Conservation (phyloP, 352 stramenopile species). For the Phytophthora chlamydospora region DNA sequence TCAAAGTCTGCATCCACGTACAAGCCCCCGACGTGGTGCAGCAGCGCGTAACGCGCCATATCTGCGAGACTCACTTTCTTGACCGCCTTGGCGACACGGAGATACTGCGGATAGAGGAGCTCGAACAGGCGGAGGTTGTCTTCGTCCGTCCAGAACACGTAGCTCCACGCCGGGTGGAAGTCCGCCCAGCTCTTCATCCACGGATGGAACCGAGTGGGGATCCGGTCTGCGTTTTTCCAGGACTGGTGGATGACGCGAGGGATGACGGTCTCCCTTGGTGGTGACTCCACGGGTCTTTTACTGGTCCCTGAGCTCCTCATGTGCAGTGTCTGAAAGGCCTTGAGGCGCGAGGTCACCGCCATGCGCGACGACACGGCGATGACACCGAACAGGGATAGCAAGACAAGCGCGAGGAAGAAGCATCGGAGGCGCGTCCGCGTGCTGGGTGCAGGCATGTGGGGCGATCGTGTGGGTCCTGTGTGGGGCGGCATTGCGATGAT, state of each 20-base stretch:
- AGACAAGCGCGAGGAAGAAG: conserved; percentile 32
- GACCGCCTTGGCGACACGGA: conserved; percentile 42
- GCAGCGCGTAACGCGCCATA: conserved; percentile 62
- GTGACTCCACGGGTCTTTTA: too few relatives aligned
- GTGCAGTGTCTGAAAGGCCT: not conserved
- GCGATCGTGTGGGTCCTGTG: not conserved
- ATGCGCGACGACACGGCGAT: conserved; percentile 22
- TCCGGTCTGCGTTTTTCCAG: conserved; percentile 47
- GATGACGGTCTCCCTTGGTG: conserved; percentile 24
- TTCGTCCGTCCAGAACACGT: conserved; percentile 65
- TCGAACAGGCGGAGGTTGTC: conserved; percentile 64
- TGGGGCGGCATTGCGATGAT: not conserved
- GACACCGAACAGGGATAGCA: conserved; percentile 23
- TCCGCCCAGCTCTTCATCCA: conserved; percentile 65
- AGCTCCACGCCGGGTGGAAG: conserved; percentile 49
- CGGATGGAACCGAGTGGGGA: conserved; percentile 52
- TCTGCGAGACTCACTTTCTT: conserved; percentile 54
- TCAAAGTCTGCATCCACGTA: conserved; percentile 68
- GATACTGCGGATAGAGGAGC: conserved; percentile 50
- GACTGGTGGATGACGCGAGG: conserved; percentile 64
- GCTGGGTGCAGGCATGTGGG: not conserved
- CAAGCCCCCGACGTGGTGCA: conserved; percentile 54
- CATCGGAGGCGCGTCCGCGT: conserved; percentile 15
- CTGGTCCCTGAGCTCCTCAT: not conserved
- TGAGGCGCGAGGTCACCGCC: conserved; percentile 1